Evolutionary conservation across 257 asterid species (phyloP).

Genomic region (Scutellaria minor): DNA sequence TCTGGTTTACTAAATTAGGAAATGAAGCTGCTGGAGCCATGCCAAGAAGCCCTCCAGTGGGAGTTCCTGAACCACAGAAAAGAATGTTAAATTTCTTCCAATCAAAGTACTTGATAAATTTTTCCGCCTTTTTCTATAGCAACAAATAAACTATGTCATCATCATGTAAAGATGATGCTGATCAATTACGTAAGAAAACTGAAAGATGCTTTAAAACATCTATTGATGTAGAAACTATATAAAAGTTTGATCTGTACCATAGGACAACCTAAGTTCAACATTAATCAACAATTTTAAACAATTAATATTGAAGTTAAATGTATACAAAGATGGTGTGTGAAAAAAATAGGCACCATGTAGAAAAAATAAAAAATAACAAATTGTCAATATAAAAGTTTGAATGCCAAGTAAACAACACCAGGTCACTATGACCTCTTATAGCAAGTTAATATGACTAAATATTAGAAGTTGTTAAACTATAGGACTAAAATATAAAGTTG

Average conservation of each 20-base stretch:
- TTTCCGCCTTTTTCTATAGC: not conserved
- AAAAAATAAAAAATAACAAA: no score
- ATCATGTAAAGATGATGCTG: slow-evolving; percentile 4
- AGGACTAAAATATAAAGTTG: no score
- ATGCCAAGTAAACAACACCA: no score
- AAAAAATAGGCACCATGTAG: not conserved
- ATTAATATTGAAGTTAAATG: not conserved
- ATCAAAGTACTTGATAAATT: slow-evolving; percentile 22
- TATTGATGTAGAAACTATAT: slow-evolving; percentile 13
- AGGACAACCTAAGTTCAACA: not conserved
- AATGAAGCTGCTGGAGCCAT: slow-evolving; percentile 69
- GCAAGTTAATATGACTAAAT: no score
- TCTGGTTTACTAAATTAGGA: slow-evolving; percentile 87
- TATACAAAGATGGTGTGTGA: not conserved
- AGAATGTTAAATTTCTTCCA: slow-evolving; percentile 28
- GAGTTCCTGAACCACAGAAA: slow-evolving; percentile 61
- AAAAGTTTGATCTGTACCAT: not conserved
- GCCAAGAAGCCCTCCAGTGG: slow-evolving; percentile 89
- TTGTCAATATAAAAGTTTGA: no score
- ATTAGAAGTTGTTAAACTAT: no score
- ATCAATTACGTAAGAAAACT: slow-evolving; percentile 12
- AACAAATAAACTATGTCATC: not conserved
- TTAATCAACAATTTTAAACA: not conserved
- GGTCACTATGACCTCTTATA: no score
- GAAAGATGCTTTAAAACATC: not conserved